Evolutionary conservation across 305 asterid species (phyloP).

Genomic region (Vinca major): DNA sequence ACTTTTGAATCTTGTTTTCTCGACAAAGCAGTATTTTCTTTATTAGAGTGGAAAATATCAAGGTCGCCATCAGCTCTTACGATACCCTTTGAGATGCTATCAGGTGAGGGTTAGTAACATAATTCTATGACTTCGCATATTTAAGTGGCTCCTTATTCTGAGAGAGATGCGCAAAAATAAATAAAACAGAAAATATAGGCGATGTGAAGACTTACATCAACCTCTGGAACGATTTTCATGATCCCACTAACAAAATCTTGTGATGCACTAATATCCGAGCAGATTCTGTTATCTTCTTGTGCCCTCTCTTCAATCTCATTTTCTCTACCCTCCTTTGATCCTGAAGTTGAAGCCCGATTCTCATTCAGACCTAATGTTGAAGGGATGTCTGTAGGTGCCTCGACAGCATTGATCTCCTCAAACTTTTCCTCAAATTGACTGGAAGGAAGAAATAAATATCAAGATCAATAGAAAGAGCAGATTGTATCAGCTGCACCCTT

Average conservation of each 20-base stretch:
- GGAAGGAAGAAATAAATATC: conserved; percentile 1
- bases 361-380: conserved; percentile 41
- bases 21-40: background rate
- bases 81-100: background rate
- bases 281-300: conserved; percentile 43
- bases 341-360: conserved; percentile 30
- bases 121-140: background rate
- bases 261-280: conserved; percentile 52
- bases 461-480: conserved; percentile 1
- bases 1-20: background rate
- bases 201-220: conserved; percentile 54
- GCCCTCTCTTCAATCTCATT: conserved; percentile 32
- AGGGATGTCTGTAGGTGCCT: conserved; percentile 42
- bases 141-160: background rate
- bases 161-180: background rate
- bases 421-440: conserved; percentile 92
- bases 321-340: conserved; percentile 36
- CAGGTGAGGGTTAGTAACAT: background rate
- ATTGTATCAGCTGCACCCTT: conserved; percentile 6
- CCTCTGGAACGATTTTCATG: conserved; percentile 82
- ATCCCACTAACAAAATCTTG: conserved; percentile 74
- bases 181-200: background rate
- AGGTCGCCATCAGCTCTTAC: background rate
- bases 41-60: background rate
- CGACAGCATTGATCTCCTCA: conserved; percentile 64